Conservation (phyloP, 2,329 filamentous ascomycete genomes). For the Colletotrichum orbiculare region DNA sequence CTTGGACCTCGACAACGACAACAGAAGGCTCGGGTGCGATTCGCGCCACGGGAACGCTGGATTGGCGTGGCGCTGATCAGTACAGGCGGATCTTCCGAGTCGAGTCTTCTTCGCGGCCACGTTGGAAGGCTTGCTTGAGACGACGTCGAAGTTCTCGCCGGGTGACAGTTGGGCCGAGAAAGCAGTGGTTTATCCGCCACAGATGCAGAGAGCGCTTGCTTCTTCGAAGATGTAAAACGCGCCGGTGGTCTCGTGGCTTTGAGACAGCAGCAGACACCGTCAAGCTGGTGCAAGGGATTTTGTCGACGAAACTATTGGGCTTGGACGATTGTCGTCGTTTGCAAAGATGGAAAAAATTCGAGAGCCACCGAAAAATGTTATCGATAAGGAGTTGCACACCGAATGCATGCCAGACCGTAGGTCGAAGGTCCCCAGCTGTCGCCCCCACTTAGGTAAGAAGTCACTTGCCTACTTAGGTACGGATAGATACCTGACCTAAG, state of each 20-base stretch:
- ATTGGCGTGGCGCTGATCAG: neutral
- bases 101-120: constrained; percentile 29
- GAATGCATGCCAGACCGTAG: neutral
- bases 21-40: constrained; percentile 1
- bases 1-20: constrained; percentile 13
- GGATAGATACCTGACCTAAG: no score
- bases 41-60: constrained; percentile 17
- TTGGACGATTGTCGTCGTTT: no score
- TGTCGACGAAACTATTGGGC: neutral
- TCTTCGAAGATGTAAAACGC: constrained; percentile 6
- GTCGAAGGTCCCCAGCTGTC: neutral
- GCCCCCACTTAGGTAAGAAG: no score
- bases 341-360: constrained; percentile 32
- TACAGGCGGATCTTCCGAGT: neutral
- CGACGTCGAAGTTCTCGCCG: constrained; percentile 1
- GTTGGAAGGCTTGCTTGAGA: constrained; percentile 18
- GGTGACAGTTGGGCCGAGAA: constrained; percentile 4
- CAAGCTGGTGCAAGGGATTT: neutral
- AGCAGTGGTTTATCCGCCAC: neutral
- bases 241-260: constrained; percentile 11
- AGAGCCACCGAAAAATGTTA: constrained; percentile 23
- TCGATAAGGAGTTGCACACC: constrained; percentile 19
- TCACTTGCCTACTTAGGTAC: no score
- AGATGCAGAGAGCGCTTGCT: constrained; percentile 2
- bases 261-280: constrained; percentile 12